Evolutionary conservation across 2,329 filamentous ascomycete genomes (phyloP), one percentile per base, ranked within the genome.

Genomic region (Aureobasidium sp.): DNA sequence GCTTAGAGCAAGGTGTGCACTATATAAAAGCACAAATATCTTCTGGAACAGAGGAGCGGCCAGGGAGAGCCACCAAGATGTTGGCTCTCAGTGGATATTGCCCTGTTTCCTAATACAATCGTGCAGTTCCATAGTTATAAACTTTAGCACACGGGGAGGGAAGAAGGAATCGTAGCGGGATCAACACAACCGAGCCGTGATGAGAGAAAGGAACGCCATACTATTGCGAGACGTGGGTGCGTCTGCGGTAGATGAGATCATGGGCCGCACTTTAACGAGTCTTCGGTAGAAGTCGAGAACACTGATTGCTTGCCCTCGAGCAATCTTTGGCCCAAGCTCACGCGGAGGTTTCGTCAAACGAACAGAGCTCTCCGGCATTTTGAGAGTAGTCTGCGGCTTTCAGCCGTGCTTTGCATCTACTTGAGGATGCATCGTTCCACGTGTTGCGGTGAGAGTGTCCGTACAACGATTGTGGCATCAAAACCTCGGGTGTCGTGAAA

Each of bases 291-390:
- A 22, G 27, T 42, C 53, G 39, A 57, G 53, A 45, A 44, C 40
- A 35, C 12, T 57, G 53, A 22, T 57, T 22, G 39, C 22, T 44
- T 56, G 35, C 50, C 35, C 50, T 14, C 19, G 12, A 45, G 40
- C 40, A 57, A 45, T n/a, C 53, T 57, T 57, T 45, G 39, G 53
- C 15, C 53, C 15, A 57, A 57, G 53, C 39, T 57, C 40, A 12
- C 17, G 14, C 53, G 53, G 53, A 44, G 39, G 39, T 57, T 57
- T 57, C 53, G 53, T 44, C 52, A 56, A 56, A 44, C 52, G 52
- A 44, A 56, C 52, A 56, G 37, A 56, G 52, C 52, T 56, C 40
- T 24, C 52, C 52, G 39, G 52, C 39, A 42, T 5, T 44, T 22
- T n/a, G 5, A 17, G 22, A 14, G 24, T 29, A 14, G 9, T 44